These are phyloP conservation scores for Glycine tomentella DNA, from an alignment of 306 rosid species.

Conservation along the genomic window DNA sequence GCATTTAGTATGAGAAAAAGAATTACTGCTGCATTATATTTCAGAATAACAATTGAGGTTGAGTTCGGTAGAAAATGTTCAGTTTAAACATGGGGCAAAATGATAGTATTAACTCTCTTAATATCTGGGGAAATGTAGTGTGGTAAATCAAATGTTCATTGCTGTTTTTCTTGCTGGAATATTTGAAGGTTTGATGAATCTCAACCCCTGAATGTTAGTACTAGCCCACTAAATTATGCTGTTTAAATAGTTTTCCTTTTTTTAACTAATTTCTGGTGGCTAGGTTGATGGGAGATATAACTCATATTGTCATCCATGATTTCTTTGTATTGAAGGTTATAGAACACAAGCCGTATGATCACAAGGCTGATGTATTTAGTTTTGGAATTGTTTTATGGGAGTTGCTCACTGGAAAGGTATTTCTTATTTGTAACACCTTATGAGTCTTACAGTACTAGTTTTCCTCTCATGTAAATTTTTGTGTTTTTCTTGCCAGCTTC, in stretches of 20 bases:
- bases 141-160: slow-evolving; percentile 18
- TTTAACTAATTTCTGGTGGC: slow-evolving; percentile 26
- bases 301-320: slow-evolving; percentile 51
- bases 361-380: slow-evolving; percentile 98
- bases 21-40: slow-evolving; percentile 17
- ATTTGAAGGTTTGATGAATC: slow-evolving; percentile 27
- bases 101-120: slow-evolving; percentile 14
- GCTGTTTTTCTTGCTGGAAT: neutral
- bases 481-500: slow-evolving; percentile 72
- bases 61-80: neutral
- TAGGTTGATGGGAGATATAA: slow-evolving; percentile 37
- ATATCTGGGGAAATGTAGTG: slow-evolving; percentile 21
- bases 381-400: slow-evolving; percentile 96
- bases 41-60: slow-evolving; percentile 14
- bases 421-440: slow-evolving; percentile 24
- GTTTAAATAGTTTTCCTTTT: slow-evolving; percentile 8
- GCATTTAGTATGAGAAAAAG: slow-evolving; percentile 32
- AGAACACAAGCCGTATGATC: slow-evolving; percentile 98
- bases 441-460: neutral
- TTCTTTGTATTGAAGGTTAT: slow-evolving; percentile 91
- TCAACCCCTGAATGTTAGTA: slow-evolving; percentile 10
- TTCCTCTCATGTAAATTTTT: neutral
- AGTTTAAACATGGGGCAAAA: neutral
- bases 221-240: slow-evolving; percentile 19
- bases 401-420: slow-evolving; percentile 93